Evolutionary conservation across 208 protist species (phyloP), one percentile per base, ranked within the genome.

Genomic region (Trypanosoma melophagium): DNA sequence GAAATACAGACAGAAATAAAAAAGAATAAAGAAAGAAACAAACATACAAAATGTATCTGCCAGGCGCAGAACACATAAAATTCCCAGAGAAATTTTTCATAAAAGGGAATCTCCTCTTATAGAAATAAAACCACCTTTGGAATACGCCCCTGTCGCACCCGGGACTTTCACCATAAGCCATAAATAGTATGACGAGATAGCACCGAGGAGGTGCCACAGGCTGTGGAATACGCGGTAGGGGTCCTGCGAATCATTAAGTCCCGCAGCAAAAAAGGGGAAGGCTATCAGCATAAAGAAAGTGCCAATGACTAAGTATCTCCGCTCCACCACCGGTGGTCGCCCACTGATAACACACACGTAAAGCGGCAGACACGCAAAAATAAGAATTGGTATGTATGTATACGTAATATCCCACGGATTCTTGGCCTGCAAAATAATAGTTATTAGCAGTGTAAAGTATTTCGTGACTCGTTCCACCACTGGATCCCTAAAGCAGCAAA

Each of bases 191-290:
- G 76, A 77, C 10, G 58, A 47, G 0, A 88, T 63, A 22, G 83
- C 87, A n/a, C 55, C 74, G 45, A 89, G 78, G 28, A 92, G 81
- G 45, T 93, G 86, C 81, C 84, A 95, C 42, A 77, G 25, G n/a
- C 87, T 79, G 69, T 95, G 87, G 52, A 77, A 92, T 22, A 95
- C 69, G 49, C 87, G 84, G 44, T 78, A 88, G 17, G 77, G 76
- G 62, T 93, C 87, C 5, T 71, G 63, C 21, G 47, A 21, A 31
- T 93, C 85, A 65, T 93, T 63, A 12, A 90, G 74, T 7, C 90
- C 87, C 0, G 77, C 52, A 17, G 82, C 40, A 59, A 95, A 95
- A 22, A 78, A 78, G 28, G 21, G 58, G 74, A 90, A 17, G 66
- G 59, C 13, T 76, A 47, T 14, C 60, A 77, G 45, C n/a, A 78